Evolutionary conservation across 2,329 filamentous ascomycete species (phyloP).

Genomic region (Alternaria tenuissima): DNA sequence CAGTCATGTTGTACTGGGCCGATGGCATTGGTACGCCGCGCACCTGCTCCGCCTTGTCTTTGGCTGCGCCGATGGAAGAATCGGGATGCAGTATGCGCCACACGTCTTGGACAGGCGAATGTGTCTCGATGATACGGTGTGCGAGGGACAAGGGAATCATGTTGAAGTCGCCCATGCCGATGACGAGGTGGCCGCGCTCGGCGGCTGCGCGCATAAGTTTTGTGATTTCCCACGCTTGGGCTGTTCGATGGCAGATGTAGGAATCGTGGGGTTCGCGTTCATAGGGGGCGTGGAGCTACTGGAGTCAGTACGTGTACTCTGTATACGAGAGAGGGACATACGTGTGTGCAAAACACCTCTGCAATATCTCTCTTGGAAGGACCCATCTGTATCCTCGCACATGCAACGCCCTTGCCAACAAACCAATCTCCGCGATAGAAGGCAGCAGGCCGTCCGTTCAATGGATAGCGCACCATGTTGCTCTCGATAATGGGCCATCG

Average conservation of each 20-base stretch:
- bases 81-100: conserved; percentile 88
- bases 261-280: conserved; percentile 80
- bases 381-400: conserved; percentile 78
- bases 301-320: conserved; percentile 49
- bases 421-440: conserved; percentile 97
- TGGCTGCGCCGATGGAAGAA: conserved; percentile 78
- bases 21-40: conserved; percentile 74
- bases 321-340: conserved; percentile 39
- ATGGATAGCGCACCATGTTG: conserved; percentile 83
- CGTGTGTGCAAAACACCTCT: conserved; percentile 93
- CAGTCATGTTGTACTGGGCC: conserved; percentile 77
- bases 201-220: conserved; percentile 85
- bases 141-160: conserved; percentile 89
- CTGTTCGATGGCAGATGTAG: conserved; percentile 88
- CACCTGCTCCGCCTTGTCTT: conserved; percentile 71
- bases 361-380: conserved; percentile 70
- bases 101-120: conserved; percentile 79
- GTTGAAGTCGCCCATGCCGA: conserved; percentile 94
- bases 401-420: conserved; percentile 92
- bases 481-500: conserved; percentile 93
- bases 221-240: conserved; percentile 93
- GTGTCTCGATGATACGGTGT: conserved; percentile 81
- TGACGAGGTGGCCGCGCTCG: conserved; percentile 80
- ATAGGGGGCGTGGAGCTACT: conserved; percentile 81
- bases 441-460: conserved; percentile 91